Base-by-base conservation (phyloP, 129 eudicot genomes). In the Centaurea solstitialis region DNA sequence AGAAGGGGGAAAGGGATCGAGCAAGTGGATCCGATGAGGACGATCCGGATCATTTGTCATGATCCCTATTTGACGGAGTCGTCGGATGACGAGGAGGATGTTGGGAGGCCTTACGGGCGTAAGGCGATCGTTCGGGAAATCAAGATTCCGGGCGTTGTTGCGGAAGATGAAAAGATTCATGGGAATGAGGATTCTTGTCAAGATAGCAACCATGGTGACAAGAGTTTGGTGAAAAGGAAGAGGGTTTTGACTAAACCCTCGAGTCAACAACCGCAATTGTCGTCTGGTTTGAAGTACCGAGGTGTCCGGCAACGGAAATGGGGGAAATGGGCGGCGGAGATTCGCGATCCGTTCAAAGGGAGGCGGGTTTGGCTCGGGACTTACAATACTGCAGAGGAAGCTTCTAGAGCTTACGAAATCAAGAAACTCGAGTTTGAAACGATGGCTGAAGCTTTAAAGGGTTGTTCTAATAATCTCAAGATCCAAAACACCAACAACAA, bases 241-340 rank as follows among this genome's bases (percentile, higher is more conserved):
- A 80, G 75, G 76, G 83, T 67, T 64, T 64, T 79, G 77, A 18
- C 73, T 12, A 86, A 75, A 79, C 15, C 74, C 78, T 61, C 53
- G 0, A 70, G 77, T 81, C 82, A 50, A 59, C 82, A 50, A 59
- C 78, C 78, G 7, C 84, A 37, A 15, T 10, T 15, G n/a, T 62
- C 77, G 5, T 70, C 83, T 41, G 68, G 84, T 9, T 20, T 83
- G 21, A 89, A 86, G 43, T 91, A 75, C 85, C 71, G 88, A 61
- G 98, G 98, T 5, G 98, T 93, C 33, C 85, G 98, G 8, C 93
- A 80, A 85, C 72, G 98, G 9, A 91, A 89, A 84, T 91, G 97
- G 96, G 98, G 98, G 0, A 93, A 93, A 79, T 93, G 92, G 92
- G 98, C 98, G 0, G 98, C 98, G 57, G 98, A 93, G 72, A 93